Percentiles rank a stretch among this genome's conserved stretches.
Evolutionary conservation across 1,139 yeast species (phyloP).

Genomic region (Debaryomyces sp.): DNA sequence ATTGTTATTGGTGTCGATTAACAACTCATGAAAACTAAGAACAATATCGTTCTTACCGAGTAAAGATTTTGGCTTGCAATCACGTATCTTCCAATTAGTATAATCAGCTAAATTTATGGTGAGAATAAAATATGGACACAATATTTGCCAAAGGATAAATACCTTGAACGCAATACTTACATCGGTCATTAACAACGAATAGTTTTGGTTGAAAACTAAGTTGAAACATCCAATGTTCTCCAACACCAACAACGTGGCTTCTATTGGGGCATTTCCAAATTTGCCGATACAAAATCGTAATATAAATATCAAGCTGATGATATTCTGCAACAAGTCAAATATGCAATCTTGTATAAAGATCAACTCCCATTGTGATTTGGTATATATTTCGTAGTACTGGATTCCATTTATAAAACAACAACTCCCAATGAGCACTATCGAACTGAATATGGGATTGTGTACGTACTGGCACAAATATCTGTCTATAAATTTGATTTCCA

Average conservation of each 20-base stretch:
- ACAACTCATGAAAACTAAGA: slow-evolving; percentile 10
- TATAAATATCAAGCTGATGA: slow-evolving; percentile 23
- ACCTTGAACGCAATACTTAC: slow-evolving; percentile 9
- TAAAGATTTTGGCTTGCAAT: background rate
- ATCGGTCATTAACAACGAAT: slow-evolving; percentile 11
- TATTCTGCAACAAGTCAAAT: slow-evolving; percentile 20
- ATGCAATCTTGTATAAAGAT: slow-evolving; percentile 14
- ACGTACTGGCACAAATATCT: slow-evolving; percentile 9
- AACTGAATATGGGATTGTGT: slow-evolving; percentile 12
- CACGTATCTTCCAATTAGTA: background rate
- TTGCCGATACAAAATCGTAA: slow-evolving; percentile 18
- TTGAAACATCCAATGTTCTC: slow-evolving; percentile 19
- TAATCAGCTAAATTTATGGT: slow-evolving; percentile 16
- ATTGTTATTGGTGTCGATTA: slow-evolving; percentile 26
- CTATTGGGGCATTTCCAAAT: slow-evolving; percentile 11
- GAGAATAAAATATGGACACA: slow-evolving; percentile 19
- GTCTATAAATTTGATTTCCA: slow-evolving; percentile 6
- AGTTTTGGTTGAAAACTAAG: slow-evolving; percentile 12
- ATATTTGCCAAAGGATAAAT: slow-evolving; percentile 14
- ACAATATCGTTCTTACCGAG: background rate
- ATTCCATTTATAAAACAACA: slow-evolving; percentile 5
- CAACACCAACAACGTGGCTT: slow-evolving; percentile 16
- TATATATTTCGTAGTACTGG: slow-evolving; percentile 4
- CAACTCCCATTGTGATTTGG: slow-evolving; percentile 7
- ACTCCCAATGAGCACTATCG: slow-evolving; percentile 4